Evolutionary conservation across 352 stramenopile genomes (phyloP), one percentile per base, ranked within the genome.

Genomic region (Phytophthora megakarya): DNA sequence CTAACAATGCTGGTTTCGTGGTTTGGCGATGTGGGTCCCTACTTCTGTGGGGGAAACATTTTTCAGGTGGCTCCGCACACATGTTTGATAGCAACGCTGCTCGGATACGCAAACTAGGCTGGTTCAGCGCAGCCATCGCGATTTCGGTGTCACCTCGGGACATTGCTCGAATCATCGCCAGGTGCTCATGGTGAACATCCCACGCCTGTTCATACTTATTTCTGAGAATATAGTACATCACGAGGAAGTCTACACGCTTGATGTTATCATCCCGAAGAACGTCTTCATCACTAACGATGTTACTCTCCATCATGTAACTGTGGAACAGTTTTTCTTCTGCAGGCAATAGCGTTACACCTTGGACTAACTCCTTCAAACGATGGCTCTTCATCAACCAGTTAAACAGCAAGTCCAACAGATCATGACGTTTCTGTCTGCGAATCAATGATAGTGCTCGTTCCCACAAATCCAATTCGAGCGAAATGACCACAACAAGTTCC

Each of bases 211-310:
- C 74, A 61, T 88, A 91, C 66, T 88, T 81, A 69, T 86, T 82
- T 35, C 86, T 70, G 30, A 94, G 70, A 46, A 88, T 77, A 67
- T 92, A 92, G 63, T 92, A 94, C 83, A 94, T 94, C 33, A 90
- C 78, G 4, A 94, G 73, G 61, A 94, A 72, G 45, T 94, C 86
- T 26, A 86, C 78, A 28, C 73, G 79, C 69, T 83, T 90, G 42
- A 91, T 90, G 43, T 76, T 85, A 5, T 85, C 72, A 35, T 94
- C 84, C 10, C 81, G 73, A 6, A 92, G 64, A 40, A 88, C 67
- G n/a, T 87, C 73, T 43, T 87, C 73, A 12, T 81, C 78, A 0
- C 70, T 42, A 1, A 69, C 48, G n/a, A 81, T 46, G 28, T 72
- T 72, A 21, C 72, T 73, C n/a, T 87, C 77, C 78, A 92, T 83